Conservation (phyloP, 768 basidiomycete genomes). For the Cystobasidium tubakii region DNA sequence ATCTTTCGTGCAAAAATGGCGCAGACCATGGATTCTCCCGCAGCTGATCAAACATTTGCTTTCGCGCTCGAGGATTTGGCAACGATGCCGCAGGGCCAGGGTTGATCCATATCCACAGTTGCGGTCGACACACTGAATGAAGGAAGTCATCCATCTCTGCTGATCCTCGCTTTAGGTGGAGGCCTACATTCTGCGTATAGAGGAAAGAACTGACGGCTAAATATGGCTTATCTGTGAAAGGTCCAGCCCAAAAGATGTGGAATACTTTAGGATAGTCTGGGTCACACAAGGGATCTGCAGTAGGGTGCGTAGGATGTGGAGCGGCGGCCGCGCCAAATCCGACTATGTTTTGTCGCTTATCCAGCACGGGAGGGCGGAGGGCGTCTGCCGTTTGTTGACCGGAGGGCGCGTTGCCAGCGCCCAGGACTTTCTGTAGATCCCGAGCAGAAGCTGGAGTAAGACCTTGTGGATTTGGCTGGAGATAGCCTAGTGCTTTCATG, state of each 20-base stretch:
- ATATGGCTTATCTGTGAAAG: constrained; percentile 98
- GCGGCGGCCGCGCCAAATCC: constrained; percentile 11
- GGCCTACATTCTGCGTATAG: constrained; percentile 86
- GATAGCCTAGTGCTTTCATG: constrained; percentile 30
- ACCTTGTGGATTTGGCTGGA: constrained; percentile 7
- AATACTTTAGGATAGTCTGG: constrained; percentile 78
- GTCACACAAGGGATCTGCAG: constrained; percentile 69
- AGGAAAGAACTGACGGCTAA: constrained; percentile 88
- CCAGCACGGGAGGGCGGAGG: constrained; percentile 55
- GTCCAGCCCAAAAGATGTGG: constrained; percentile 99
- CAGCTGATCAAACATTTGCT: constrained; percentile 76
- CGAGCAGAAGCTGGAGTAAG: constrained; percentile 10
- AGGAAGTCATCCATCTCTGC: constrained; percentile 52
- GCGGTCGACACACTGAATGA: constrained; percentile 65
- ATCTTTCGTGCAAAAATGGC: constrained; percentile 86
- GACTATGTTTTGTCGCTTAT: constrained; percentile 43
- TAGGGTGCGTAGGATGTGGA: constrained; percentile 57
- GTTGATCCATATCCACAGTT: constrained; percentile 98
- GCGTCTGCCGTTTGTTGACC: constrained; percentile 39
- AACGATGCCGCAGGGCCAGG: constrained; percentile 89
- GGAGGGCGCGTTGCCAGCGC: neutral
- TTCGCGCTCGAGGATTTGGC: constrained; percentile 71
- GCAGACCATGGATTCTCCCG: constrained; percentile 82
- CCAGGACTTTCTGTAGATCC: constrained; percentile 21
- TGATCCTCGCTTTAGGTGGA: constrained; percentile 58